Evolutionary conservation across 2,329 filamentous ascomycete genomes (phyloP).

Genomic region (Verticillium alfalfae): DNA sequence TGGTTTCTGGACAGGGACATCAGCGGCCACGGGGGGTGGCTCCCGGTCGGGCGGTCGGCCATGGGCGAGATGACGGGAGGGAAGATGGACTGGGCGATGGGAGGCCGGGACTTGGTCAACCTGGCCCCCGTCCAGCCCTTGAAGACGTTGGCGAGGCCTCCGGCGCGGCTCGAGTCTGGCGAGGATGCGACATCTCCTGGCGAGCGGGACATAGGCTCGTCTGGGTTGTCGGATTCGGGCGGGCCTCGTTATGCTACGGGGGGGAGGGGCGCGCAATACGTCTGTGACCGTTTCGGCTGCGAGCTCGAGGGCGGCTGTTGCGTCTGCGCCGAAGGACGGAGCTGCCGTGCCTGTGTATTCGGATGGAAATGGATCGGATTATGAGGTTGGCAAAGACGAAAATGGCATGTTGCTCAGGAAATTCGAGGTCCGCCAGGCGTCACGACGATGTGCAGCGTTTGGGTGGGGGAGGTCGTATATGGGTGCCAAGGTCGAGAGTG

Average conservation of each 20-base stretch:
- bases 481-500: not conserved
- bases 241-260: slow-evolving; percentile 7
- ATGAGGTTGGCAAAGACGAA: not conserved
- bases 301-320: not conserved
- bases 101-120: slow-evolving; percentile 44
- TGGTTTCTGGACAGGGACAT: slow-evolving; percentile 44
- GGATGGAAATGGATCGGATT: not conserved
- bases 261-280: slow-evolving; percentile 4
- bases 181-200: slow-evolving; percentile 50
- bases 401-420: not conserved
- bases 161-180: slow-evolving; percentile 48
- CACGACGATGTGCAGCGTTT: not conserved
- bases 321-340: not conserved
- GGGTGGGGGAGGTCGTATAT: not conserved
- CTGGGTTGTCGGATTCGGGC: slow-evolving; percentile 5
- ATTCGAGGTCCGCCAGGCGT: not conserved
- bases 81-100: slow-evolving; percentile 32
- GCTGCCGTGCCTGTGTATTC: not conserved
- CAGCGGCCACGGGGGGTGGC: slow-evolving; percentile 29
- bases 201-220: slow-evolving; percentile 55
- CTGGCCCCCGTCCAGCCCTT: slow-evolving; percentile 55
- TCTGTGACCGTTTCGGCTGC: slow-evolving; percentile 2
- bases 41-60: slow-evolving; percentile 38
- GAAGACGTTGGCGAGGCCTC: slow-evolving; percentile 58
- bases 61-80: slow-evolving; percentile 30